phyloP scores from a whole-genome alignment of 176 grass and related monocot genomes.

The Cenchrus fungigraminus region DNA sequence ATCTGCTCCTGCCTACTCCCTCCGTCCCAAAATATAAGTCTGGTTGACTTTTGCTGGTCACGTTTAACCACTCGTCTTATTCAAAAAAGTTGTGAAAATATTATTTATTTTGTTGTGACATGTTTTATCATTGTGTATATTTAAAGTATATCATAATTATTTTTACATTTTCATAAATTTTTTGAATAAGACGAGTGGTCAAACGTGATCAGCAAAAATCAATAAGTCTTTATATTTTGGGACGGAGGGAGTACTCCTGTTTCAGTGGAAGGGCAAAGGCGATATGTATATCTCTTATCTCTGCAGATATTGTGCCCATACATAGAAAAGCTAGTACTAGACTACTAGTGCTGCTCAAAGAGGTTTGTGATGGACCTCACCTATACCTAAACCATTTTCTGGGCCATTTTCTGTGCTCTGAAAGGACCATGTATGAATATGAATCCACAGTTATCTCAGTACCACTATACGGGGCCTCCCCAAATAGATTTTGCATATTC shows the following conservation, averaged over 20 bases:
- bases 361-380: conserved; percentile 11
- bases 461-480: not conserved
- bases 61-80: too few species aligned
- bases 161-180: too few species aligned
- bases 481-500: not conserved
- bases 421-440: conserved; percentile 17
- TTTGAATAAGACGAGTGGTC: too few species aligned
- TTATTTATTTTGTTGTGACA: too few species aligned
- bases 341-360: not conserved
- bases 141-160: too few species aligned
- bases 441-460: not conserved
- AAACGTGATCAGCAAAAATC: too few species aligned
- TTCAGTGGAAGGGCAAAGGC: conserved; percentile 9
- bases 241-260: too few species aligned
- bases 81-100: too few species aligned
- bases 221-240: too few species aligned
- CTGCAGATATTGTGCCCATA: conserved; percentile 1
- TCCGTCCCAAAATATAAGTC: too few species aligned
- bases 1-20: not conserved
- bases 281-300: not conserved
- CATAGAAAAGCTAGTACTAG: conserved; percentile 31
- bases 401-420: conserved; percentile 15
- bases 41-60: not conserved
- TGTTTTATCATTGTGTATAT: too few species aligned
- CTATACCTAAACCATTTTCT: conserved; percentile 13